Evolutionary conservation across 163 green algal species (phyloP).

Genomic region (Scenedesmus sp.): DNA sequence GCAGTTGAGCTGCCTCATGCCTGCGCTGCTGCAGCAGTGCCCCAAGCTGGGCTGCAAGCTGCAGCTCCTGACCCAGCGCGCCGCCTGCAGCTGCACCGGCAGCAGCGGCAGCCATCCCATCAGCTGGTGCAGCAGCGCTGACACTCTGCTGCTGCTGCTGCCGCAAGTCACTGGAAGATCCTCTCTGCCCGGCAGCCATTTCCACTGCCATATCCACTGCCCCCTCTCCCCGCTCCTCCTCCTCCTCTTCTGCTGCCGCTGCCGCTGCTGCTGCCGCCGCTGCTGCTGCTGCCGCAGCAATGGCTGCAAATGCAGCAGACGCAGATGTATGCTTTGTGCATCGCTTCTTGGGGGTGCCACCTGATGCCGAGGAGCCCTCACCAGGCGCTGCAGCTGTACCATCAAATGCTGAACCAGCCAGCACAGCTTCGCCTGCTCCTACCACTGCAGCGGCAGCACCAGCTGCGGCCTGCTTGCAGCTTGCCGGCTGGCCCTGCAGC

Average conservation of each 20-base stretch:
- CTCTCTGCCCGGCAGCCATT: neutral
- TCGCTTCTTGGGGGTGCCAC: neutral
- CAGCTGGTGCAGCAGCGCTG: neutral
- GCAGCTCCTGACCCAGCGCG: neutral
- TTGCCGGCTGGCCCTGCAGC: neutral
- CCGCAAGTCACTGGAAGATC: neutral
- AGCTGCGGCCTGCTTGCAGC: constrained; percentile 2
- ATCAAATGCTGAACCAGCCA: neutral
- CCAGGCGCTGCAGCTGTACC: neutral
- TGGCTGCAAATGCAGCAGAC: constrained; percentile 34
- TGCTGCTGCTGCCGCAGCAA: constrained; percentile 31
- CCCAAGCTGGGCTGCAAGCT: neutral
- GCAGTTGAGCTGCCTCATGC: neutral
- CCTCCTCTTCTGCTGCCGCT: neutral
- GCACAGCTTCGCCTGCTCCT: neutral
- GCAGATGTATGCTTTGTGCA: neutral
- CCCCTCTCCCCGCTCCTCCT: neutral
- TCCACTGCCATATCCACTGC: neutral
- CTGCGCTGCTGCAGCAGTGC: constrained; percentile 2
- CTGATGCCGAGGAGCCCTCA: neutral
- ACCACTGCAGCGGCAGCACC: neutral
- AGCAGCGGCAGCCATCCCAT: neutral
- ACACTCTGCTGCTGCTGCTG: neutral
- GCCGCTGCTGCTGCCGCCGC: constrained; percentile 17
- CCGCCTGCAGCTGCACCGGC: neutral